Conservation (phyloP, 768 basidiomycete genomes). For the Suillus placidus region DNA sequence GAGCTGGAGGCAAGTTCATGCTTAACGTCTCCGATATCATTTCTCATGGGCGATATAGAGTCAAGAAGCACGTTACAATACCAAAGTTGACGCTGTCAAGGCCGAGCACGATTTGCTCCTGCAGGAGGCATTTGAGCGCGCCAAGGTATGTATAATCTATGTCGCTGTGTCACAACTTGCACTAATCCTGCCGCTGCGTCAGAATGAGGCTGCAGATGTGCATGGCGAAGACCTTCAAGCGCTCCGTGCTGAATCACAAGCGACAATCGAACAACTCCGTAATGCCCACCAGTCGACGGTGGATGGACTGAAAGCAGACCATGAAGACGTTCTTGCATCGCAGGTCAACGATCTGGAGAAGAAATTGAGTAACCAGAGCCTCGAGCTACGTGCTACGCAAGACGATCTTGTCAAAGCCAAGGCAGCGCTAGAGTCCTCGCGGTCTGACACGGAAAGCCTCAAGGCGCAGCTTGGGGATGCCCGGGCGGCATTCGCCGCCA, state of each 20-base stretch:
- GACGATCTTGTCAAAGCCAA: conserved; percentile 84
- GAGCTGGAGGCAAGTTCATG: conserved; percentile 65
- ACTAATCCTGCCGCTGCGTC: conserved; percentile 1
- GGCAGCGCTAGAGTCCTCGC: conserved; percentile 51
- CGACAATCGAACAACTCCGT: conserved; percentile 70
- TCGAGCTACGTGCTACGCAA: conserved; percentile 83
- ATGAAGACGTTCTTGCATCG: conserved; percentile 59
- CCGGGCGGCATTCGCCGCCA: conserved; percentile 46
- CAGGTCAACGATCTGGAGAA: conserved; percentile 63
- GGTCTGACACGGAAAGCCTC: conserved; percentile 56
- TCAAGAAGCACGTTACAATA: conserved; percentile 69
- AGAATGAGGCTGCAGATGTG: conserved; percentile 71
- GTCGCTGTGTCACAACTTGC: neutral
- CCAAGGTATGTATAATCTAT: conserved; percentile 56
- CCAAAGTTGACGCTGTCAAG: conserved; percentile 66
- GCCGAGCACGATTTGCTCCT: conserved; percentile 64
- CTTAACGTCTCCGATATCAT: neutral
- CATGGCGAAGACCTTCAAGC: conserved; percentile 73
- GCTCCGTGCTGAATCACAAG: conserved; percentile 66
- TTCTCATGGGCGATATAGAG: conserved; percentile 41
- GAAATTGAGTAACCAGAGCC: conserved; percentile 56
- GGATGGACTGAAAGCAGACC: conserved; percentile 64
- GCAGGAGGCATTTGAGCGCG: conserved; percentile 72
- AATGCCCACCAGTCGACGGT: conserved; percentile 61
- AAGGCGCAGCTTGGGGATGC: conserved; percentile 68